A percentile compares a stretch with the other conserved stretches of the same genome.
Evolutionary conservation across 1,139 yeast species (phyloP).

Genomic region (Suhomyces guaymorum): DNA sequence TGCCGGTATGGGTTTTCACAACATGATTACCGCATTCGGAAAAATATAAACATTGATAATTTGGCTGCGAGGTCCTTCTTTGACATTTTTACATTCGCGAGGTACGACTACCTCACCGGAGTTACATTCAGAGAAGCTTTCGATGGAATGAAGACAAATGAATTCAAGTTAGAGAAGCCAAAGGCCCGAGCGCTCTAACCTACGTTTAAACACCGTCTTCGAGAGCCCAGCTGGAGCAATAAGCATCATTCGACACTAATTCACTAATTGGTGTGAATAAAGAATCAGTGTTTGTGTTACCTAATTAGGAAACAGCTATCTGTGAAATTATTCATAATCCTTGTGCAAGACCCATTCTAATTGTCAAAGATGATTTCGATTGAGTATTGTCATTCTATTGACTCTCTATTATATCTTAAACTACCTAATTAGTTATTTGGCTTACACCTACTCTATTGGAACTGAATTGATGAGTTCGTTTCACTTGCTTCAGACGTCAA

Average conservation of each 20-base stretch:
- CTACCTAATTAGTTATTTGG: too few relatives aligned
- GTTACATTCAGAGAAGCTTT: too few relatives aligned
- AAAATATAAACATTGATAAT: constrained; percentile 22
- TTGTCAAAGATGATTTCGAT: not conserved
- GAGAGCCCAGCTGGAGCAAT: too few relatives aligned
- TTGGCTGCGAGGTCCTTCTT: constrained; percentile 11
- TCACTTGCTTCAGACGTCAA: too few relatives aligned
- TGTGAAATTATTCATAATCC: not conserved
- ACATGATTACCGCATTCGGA: constrained; percentile 22
- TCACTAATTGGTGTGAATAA: not conserved
- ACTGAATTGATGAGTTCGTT: too few relatives aligned
- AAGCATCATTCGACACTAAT: not conserved
- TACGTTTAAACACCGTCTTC: too few relatives aligned
- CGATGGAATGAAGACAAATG: not conserved
- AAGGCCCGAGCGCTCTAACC: not conserved
- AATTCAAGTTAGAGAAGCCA: not conserved
- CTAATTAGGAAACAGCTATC: not conserved
- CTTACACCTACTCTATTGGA: too few relatives aligned
- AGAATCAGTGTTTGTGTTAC: not conserved
- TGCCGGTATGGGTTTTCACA: constrained; percentile 13
- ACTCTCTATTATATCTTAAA: too few relatives aligned
- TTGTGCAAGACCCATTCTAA: not conserved
- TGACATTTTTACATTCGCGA: too few relatives aligned
- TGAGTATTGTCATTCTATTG: not conserved
- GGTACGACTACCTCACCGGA: too few relatives aligned